Conservation (phyloP, 1,284 basidiomycete genomes). For the Agaricales sp. region DNA sequence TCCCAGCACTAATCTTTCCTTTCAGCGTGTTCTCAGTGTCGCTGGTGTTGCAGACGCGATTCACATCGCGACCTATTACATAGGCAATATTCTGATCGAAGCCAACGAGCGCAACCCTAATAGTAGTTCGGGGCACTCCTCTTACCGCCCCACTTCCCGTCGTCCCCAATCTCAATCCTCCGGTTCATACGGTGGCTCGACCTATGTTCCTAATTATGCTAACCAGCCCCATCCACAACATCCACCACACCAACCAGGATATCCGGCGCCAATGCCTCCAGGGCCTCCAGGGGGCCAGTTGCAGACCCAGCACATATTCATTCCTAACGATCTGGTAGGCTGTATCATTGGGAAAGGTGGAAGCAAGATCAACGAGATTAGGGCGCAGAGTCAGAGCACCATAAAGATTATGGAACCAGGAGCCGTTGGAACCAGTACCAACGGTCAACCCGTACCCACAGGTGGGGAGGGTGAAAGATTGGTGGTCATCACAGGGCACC, state of each 20-base stretch:
- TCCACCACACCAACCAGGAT: conserved; percentile 26
- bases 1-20: conserved; percentile 10
- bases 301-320: conserved; percentile 97
- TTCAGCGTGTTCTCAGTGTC: conserved; percentile 88
- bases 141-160: conserved; percentile 46
- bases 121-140: conserved; percentile 38
- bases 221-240: conserved; percentile 24
- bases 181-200: conserved; percentile 39
- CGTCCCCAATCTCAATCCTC: conserved; percentile 20
- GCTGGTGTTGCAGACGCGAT: conserved; percentile 99
- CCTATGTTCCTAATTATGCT: conserved; percentile 60
- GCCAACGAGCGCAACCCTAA: conserved; percentile 82
- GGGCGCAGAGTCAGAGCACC: conserved; percentile 87
- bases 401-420: conserved; percentile 99
- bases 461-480: conserved; percentile 78
- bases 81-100: conserved; percentile 94
- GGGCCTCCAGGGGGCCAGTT: conserved; percentile 44
- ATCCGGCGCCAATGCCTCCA: conserved; percentile 15
- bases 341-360: conserved; percentile 99
- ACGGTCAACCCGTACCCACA: conserved; percentile 55
- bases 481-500: conserved; percentile 91
- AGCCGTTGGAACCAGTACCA: conserved; percentile 55
- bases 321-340: conserved; percentile 95
- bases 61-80: conserved; percentile 99
- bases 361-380: conserved; percentile 98